Conservation (phyloP, 192 early-diverging fungal genomes). For the Chytriomyces sp. region DNA sequence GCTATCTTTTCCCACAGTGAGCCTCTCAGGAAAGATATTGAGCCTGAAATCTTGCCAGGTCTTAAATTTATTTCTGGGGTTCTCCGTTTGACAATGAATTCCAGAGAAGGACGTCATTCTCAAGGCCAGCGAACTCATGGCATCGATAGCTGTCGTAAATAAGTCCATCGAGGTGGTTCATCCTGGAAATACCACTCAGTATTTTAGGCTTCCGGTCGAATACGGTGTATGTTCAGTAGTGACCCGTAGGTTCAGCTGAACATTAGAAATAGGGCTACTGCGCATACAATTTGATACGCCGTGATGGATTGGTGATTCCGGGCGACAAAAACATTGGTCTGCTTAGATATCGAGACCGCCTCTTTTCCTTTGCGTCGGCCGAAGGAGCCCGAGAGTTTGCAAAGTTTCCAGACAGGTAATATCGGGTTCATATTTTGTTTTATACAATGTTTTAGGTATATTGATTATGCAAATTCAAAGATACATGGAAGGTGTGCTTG, state of each 20-base stretch:
- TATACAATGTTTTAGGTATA: too few species aligned
- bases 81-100: background rate
- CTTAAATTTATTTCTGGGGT: background rate
- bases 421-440: too few species aligned
- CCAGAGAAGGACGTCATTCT: constrained; percentile 46
- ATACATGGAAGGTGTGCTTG: constrained; percentile 53
- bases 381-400: constrained; percentile 49
- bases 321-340: constrained; percentile 61
- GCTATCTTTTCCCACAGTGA: constrained; percentile 23
- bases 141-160: constrained; percentile 46
- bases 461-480: background rate
- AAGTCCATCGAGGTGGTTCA: constrained; percentile 58
- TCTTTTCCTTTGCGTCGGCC: constrained; percentile 49
- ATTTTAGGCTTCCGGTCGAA: constrained; percentile 58
- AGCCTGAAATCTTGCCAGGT: constrained; percentile 56
- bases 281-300: constrained; percentile 47
- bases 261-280: constrained; percentile 46
- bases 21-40: constrained; percentile 50
- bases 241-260: background rate
- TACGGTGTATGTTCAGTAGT: constrained; percentile 43
- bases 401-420: constrained; percentile 51
- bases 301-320: constrained; percentile 52
- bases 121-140: constrained; percentile 51
- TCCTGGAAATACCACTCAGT: constrained; percentile 63
- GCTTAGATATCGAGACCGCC: constrained; percentile 51